These are phyloP conservation scores for Chaetothyriales sp. DNA, from an alignment of 2,329 filamentous ascomycete species.

Conservation along the genomic window DNA sequence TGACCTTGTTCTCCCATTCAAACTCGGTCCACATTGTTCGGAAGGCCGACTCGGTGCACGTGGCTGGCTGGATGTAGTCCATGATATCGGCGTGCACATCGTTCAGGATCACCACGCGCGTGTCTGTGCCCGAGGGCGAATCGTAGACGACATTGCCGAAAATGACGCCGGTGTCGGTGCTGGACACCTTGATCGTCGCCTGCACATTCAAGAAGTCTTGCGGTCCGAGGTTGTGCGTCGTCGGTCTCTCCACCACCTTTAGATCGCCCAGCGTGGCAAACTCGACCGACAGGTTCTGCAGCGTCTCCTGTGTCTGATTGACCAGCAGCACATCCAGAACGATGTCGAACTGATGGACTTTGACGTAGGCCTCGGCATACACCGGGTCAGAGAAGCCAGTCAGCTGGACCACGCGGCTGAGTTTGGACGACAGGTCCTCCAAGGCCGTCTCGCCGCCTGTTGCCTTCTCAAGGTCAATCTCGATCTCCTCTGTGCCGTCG, in stretches of 20 bases:
- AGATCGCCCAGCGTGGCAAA: slow-evolving; percentile 97
- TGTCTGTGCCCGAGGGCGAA: slow-evolving; percentile 78
- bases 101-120: slow-evolving; percentile 93
- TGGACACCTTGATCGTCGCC: slow-evolving; percentile 96
- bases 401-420: slow-evolving; percentile 89
- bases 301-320: slow-evolving; percentile 90
- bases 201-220: slow-evolving; percentile 98
- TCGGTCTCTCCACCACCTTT: slow-evolving; percentile 93
- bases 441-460: slow-evolving; percentile 75
- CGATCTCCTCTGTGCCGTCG: slow-evolving; percentile 73
- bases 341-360: slow-evolving; percentile 97
- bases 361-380: slow-evolving; percentile 97
- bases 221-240: slow-evolving; percentile 85
- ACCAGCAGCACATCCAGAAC: slow-evolving; percentile 91
- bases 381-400: slow-evolving; percentile 97
- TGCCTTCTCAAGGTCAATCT: slow-evolving; percentile 81
- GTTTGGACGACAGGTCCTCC: slow-evolving; percentile 83
- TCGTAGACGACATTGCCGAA: slow-evolving; percentile 99
- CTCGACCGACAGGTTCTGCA: slow-evolving; percentile 94
- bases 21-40: slow-evolving; percentile 99
- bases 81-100: slow-evolving; percentile 98
- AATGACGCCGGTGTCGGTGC: slow-evolving; percentile 94
- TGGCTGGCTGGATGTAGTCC: slow-evolving; percentile 97
- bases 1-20: slow-evolving; percentile 99
- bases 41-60: slow-evolving; percentile 96